Conservation (phyloP, 2,329 filamentous ascomycete species). For the Acarospora socialis region DNA sequence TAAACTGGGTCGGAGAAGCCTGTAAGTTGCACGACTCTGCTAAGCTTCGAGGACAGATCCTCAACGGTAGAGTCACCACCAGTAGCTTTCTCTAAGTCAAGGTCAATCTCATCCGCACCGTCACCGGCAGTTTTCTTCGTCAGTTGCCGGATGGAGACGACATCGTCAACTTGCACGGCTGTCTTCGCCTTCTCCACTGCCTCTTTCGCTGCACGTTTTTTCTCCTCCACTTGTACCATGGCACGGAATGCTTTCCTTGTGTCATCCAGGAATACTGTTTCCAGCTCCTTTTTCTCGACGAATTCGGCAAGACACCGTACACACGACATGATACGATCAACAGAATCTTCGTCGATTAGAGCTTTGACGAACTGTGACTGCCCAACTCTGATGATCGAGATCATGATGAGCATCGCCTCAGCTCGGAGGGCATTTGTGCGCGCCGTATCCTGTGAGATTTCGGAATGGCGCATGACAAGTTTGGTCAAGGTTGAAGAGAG, state of each 20-base stretch:
- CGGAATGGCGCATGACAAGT: conserved; percentile 91
- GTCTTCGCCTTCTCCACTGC: conserved; percentile 85
- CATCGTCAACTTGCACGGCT: conserved; percentile 89
- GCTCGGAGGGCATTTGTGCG: conserved; percentile 88
- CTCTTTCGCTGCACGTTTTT: conserved; percentile 91
- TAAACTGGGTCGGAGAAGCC: conserved; percentile 98
- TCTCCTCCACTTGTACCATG: conserved; percentile 95
- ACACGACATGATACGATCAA: conserved; percentile 98
- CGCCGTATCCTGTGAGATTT: conserved; percentile 72
- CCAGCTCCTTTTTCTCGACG: conserved; percentile 73
- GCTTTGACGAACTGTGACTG: conserved; percentile 98
- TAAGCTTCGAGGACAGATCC: conserved; percentile 85
- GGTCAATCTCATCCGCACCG: conserved; percentile 69
- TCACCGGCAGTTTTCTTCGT: conserved; percentile 79
- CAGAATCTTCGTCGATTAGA: conserved; percentile 91
- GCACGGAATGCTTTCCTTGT: conserved; percentile 90
- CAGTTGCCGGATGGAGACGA: conserved; percentile 82
- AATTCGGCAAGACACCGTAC: conserved; percentile 87
- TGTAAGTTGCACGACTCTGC: conserved; percentile 88
- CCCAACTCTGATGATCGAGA: conserved; percentile 92
- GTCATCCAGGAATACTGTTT: conserved; percentile 85
- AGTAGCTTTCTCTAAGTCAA: conserved; percentile 86
- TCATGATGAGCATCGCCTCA: conserved; percentile 99
- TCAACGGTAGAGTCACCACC: conserved; percentile 75
- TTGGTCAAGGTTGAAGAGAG: conserved; percentile 94